Conservation (phyloP, 2,329 filamentous ascomycete species). For the Apiospora sp. region DNA sequence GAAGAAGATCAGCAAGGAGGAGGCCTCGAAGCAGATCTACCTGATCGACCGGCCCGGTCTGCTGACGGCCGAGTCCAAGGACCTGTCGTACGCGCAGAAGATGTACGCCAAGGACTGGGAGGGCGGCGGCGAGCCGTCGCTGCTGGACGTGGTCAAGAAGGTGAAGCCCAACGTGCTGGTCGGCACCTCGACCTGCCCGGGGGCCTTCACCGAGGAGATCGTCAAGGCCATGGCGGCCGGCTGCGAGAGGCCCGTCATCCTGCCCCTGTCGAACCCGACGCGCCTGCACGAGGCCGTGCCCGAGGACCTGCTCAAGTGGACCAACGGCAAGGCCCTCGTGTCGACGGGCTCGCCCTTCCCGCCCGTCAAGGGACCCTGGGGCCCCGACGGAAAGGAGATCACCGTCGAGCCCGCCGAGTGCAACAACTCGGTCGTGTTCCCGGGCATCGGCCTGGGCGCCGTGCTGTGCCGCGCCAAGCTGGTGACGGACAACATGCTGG, state of each 20-base stretch:
- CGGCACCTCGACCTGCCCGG: conserved; percentile 82
- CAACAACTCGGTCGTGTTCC: conserved; percentile 88
- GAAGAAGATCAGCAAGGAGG: conserved; percentile 70
- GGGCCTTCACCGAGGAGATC: conserved; percentile 77
- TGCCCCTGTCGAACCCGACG: conserved; percentile 88
- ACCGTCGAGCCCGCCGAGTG: conserved; percentile 73
- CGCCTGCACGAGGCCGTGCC: conserved; percentile 83
- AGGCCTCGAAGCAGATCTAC: conserved; percentile 84
- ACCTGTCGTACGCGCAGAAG: conserved; percentile 72
- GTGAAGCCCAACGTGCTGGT: conserved; percentile 84
- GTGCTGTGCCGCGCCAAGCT: conserved; percentile 73
- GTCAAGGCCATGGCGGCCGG: conserved; percentile 79
- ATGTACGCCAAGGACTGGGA: conserved; percentile 74
- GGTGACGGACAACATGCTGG: conserved; percentile 80
- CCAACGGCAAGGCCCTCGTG: conserved; percentile 77
- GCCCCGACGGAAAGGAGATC: conserved; percentile 51
- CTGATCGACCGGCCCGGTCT: conserved; percentile 84
- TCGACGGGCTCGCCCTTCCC: conserved; percentile 86
- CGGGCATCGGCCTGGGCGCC: conserved; percentile 82
- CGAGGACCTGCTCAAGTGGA: conserved; percentile 79
- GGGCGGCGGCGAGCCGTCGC: conserved; percentile 59
- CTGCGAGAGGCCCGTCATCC: conserved; percentile 75
- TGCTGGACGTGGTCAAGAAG: conserved; percentile 72
- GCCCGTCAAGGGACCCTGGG: conserved; percentile 71
- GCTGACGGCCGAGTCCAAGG: conserved; percentile 67